Evolutionary conservation across 1,139 yeast species (phyloP), one percentile per base, ranked within the genome.

Genomic region (Magnusiomyces paraingens): DNA sequence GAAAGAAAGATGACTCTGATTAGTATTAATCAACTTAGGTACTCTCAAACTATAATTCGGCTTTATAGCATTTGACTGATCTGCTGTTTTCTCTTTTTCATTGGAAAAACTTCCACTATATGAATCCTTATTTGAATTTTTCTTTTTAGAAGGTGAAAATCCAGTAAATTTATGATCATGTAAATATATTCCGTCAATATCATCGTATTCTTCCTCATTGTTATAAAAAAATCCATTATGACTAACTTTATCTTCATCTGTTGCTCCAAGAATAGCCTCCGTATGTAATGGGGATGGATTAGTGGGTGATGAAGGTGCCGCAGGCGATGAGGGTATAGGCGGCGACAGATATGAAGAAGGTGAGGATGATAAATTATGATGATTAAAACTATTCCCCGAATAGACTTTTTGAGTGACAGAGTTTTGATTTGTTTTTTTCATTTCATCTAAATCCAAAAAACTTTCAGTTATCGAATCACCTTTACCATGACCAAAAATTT

Each of bases 401-500:
- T 26, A 8, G 8, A 8, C 4, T 5, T 4, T 26, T 26, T 26
- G 32, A 26, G 32, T 26, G 8, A 26, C 32, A 4, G 32, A 26
- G 32, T 26, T 4, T 26, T 26, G 32, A 26, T 26, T 26, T 26
- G 8, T 26, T 26, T 26, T 26, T 26, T 26, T 26, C 8, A 26
- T 26, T 26, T 26, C 32, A 8, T 26, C 8, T 8, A 8, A 26
- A 5, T 3, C 12, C 17, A n/a, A 12, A 36, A 14, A 36, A 36
- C 17, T 36, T 36, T 36, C 40, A 36, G 40, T 36, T 14, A 36
- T 14, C 12, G 50, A 38, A 2, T 20, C 41, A 6, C 14, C 36
- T 47, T 47, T 47, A 12, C 35, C 50, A 20, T 47, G 36, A 11
- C 44, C 44, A 36, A 38, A 47, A n/a, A 47, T 47, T 36, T 47